Conservation (phyloP, 495 filamentous ascomycete species). For the Penicillium canariense region DNA sequence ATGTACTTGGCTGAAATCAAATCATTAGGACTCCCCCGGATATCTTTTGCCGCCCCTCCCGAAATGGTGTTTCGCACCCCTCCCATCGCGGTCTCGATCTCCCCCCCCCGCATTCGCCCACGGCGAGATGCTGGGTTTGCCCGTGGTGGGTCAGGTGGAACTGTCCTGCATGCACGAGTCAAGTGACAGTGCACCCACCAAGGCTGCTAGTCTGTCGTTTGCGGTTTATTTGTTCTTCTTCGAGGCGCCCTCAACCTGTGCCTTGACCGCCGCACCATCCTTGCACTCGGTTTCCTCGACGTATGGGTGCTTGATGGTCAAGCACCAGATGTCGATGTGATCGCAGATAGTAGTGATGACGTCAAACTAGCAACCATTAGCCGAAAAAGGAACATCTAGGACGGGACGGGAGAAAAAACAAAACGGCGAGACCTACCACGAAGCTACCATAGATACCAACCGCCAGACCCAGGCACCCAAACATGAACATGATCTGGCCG, state of each 20-base stretch:
- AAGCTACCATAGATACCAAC: constrained; percentile 93
- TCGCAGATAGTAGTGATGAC: constrained; percentile 97
- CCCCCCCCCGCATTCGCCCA: constrained; percentile 12
- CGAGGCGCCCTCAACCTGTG: constrained; percentile 18
- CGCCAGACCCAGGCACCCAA: constrained; percentile 73
- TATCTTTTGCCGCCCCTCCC: constrained; percentile 1
- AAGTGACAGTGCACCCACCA: not conserved
- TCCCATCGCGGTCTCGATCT: constrained; percentile 1
- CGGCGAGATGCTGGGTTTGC: not conserved
- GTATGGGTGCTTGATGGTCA: constrained; percentile 80
- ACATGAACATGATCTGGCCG: constrained; percentile 84
- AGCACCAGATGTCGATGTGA: constrained; percentile 95
- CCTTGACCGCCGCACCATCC: constrained; percentile 18
- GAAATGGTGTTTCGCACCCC: not conserved
- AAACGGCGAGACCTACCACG: constrained; percentile 54
- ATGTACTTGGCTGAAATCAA: constrained; percentile 22
- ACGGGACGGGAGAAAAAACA: not conserved
- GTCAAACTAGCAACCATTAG: constrained; percentile 53
- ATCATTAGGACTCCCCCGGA: constrained; percentile 15
- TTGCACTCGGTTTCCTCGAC: constrained; percentile 32
- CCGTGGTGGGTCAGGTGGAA: constrained; percentile 23
- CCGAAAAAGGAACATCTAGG: not conserved
- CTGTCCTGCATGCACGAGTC: constrained; percentile 13
- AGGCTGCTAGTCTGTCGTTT: not conserved
- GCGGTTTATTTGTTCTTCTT: constrained; percentile 35